Evolutionary conservation across 2,329 filamentous ascomycete species (phyloP).

Genomic region (Pseudovirgaria hyperparasitica): DNA sequence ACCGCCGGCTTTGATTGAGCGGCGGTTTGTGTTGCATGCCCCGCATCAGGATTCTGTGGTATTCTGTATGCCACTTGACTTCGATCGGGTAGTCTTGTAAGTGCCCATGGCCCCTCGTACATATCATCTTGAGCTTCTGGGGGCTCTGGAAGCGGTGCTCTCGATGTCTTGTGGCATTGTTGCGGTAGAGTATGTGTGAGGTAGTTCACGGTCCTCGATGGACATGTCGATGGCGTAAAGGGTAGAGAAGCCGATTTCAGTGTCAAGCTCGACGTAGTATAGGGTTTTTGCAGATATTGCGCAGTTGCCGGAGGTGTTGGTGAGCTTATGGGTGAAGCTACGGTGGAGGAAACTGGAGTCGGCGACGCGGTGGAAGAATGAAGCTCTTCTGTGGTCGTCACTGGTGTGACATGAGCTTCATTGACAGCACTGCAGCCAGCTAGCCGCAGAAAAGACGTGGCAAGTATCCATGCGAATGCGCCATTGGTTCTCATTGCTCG

Average conservation of each 20-base stretch:
- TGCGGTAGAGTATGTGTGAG: constrained; percentile 68
- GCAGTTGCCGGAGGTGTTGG: constrained; percentile 5
- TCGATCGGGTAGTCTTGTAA: too few species aligned
- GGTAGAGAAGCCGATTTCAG: constrained; percentile 7
- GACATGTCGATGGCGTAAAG: constrained; percentile 26
- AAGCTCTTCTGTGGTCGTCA: constrained; percentile 4
- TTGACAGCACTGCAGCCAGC: too few species aligned
- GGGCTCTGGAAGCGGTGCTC: constrained; percentile 7
- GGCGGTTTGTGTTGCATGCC: not conserved
- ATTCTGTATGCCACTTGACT: too few species aligned
- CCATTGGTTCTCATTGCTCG: constrained; percentile 27
- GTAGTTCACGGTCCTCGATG: constrained; percentile 60
- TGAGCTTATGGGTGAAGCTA: constrained; percentile 7
- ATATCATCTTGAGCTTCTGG: constrained; percentile 7
- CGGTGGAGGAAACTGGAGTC: constrained; percentile 6
- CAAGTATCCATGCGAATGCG: constrained; percentile 20
- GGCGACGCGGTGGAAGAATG: constrained; percentile 14
- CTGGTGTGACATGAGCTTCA: too few species aligned
- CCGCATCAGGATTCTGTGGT: too few species aligned
- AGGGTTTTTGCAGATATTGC: constrained; percentile 6
- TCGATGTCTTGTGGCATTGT: constrained; percentile 53
- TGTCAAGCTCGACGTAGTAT: too few species aligned
- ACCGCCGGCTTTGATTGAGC: not conserved
- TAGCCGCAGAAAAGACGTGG: constrained; percentile 19
- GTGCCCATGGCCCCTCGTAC: constrained; percentile 7